Percentiles rank a stretch among this genome's conserved stretches.
Conservation (phyloP, 73 alveolate genomes). For the Paramecium primaurelia region DNA sequence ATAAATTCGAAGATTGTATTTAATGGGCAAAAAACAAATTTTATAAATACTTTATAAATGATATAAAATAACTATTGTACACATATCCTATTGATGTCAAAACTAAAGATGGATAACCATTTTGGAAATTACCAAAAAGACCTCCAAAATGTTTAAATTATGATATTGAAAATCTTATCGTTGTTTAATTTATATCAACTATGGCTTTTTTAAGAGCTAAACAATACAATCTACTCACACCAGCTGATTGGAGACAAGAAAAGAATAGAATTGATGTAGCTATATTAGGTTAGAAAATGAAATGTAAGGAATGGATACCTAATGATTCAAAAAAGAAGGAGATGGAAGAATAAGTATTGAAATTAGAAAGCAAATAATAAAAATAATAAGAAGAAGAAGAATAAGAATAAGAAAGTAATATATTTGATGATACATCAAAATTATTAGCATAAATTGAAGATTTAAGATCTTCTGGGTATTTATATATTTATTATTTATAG, state of each 20-base stretch:
- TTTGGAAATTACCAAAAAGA: constrained; percentile 92
- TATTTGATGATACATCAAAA: constrained; percentile 52
- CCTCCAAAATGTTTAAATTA: constrained; percentile 82
- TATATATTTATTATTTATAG: not conserved
- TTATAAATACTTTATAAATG: constrained; percentile 22
- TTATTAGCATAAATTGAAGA: constrained; percentile 63
- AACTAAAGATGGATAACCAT: not conserved
- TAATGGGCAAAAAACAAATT: constrained; percentile 79
- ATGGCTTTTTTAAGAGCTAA: constrained; percentile 80
- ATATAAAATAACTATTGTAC: not conserved
- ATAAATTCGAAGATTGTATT: constrained; percentile 78
- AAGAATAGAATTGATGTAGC: not conserved
- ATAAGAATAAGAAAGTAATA: constrained; percentile 61
- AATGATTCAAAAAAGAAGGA: constrained; percentile 81
- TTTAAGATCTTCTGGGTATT: constrained; percentile 51
- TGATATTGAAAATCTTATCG: constrained; percentile 71
- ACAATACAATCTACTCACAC: constrained; percentile 63
- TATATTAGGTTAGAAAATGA: constrained; percentile 1
- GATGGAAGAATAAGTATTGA: constrained; percentile 78
- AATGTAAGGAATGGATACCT: constrained; percentile 77
- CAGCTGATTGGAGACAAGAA: not conserved
- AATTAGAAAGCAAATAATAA: constrained; percentile 56
- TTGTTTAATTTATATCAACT: constrained; percentile 80
- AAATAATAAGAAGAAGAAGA: constrained; percentile 30
- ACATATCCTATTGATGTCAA: not conserved